phyloP scores from a whole-genome alignment of 2,329 filamentous ascomycete genomes.

The Pseudogymnoascus sp. region DNA sequence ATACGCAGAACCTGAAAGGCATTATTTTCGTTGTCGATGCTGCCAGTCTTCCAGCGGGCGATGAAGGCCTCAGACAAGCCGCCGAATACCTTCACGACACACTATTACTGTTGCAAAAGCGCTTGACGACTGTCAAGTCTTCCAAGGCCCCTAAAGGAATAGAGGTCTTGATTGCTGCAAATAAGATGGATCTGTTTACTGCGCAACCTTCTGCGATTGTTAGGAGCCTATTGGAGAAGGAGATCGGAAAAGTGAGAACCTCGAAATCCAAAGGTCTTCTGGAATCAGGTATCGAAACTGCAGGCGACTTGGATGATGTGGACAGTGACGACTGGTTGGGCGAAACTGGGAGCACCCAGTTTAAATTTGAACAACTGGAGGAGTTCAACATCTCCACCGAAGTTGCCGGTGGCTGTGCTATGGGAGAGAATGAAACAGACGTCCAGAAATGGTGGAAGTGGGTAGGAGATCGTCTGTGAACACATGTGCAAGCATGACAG shows the following conservation, averaged over 20 bases:
- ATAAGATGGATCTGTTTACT: slow-evolving; percentile 94
- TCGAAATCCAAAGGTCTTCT: slow-evolving; percentile 74
- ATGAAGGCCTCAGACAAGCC: slow-evolving; percentile 58
- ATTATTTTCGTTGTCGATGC: slow-evolving; percentile 89
- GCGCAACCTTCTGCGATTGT: slow-evolving; percentile 74
- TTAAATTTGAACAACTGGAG: slow-evolving; percentile 73
- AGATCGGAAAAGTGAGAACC: slow-evolving; percentile 69
- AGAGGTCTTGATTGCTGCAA: slow-evolving; percentile 77
- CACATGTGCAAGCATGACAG: background rate
- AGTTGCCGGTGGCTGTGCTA: slow-evolving; percentile 66
- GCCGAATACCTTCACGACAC: slow-evolving; percentile 85
- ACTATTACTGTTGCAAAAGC: slow-evolving; percentile 73
- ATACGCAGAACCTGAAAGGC: slow-evolving; percentile 50
- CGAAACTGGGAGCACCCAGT: slow-evolving; percentile 67
- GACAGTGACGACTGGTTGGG: slow-evolving; percentile 83
- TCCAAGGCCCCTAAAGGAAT: slow-evolving; percentile 52
- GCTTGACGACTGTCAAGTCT: slow-evolving; percentile 48
- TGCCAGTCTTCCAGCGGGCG: slow-evolving; percentile 50
- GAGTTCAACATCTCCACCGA: slow-evolving; percentile 75
- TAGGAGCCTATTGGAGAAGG: slow-evolving; percentile 65
- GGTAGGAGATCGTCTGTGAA: slow-evolving; percentile 68
- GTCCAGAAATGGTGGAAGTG: slow-evolving; percentile 84
- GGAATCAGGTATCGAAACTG: slow-evolving; percentile 67
- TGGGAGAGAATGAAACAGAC: slow-evolving; percentile 54
- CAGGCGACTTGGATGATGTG: slow-evolving; percentile 47